phyloP scores from a whole-genome alignment of 164 flowering plant genomes.

The Berberis vulgaris region DNA sequence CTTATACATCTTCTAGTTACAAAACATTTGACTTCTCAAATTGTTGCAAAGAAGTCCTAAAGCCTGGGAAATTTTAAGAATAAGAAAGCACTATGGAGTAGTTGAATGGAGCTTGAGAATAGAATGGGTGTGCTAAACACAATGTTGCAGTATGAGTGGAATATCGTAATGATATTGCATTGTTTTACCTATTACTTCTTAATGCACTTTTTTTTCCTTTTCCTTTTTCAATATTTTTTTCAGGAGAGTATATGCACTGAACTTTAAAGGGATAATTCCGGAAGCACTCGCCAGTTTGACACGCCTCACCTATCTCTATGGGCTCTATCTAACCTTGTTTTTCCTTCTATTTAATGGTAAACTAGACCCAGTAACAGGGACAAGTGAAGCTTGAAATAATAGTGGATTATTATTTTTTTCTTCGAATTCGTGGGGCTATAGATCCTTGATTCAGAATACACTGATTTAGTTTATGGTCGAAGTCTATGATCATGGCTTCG shows the following conservation, averaged over 20 bases:
- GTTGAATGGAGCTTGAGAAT: too few relatives aligned
- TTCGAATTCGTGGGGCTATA: too few relatives aligned
- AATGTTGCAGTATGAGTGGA: background rate
- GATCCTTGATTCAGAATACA: too few relatives aligned
- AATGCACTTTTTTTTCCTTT: background rate
- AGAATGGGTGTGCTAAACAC: too few relatives aligned
- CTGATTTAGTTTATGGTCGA: too few relatives aligned
- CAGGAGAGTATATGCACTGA: constrained; percentile 13
- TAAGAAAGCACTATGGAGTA: too few relatives aligned
- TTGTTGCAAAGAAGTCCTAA: too few relatives aligned
- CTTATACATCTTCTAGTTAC: too few relatives aligned
- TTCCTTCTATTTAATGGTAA: background rate
- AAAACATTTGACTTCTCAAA: too few relatives aligned
- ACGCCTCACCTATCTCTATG: constrained; percentile 12
- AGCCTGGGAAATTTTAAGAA: too few relatives aligned
- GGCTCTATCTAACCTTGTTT: background rate
- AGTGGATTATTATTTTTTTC: background rate
- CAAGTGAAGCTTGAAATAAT: background rate
- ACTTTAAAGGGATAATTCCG: constrained; percentile 10
- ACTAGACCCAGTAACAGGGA: background rate
- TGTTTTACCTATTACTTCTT: background rate
- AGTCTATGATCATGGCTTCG: too few relatives aligned
- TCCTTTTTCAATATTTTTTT: background rate
- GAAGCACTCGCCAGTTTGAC: constrained; percentile 10
- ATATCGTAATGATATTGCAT: background rate